These are phyloP conservation scores for Fusarium floridanum DNA, from an alignment of 2,329 filamentous ascomycete genomes.

Conservation along the genomic window DNA sequence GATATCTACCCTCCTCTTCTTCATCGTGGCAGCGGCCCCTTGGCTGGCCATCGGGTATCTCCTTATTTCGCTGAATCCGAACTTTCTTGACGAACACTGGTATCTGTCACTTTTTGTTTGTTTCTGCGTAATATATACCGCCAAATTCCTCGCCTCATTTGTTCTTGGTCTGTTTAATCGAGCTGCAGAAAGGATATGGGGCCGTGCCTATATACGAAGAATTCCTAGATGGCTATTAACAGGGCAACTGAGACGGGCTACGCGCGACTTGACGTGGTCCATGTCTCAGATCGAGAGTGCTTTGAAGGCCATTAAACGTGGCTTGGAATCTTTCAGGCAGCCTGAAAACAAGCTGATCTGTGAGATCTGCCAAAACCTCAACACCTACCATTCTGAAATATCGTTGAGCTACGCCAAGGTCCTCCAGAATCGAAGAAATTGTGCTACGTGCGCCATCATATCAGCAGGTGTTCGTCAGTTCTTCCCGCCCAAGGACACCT, in stretches of 20 bases:
- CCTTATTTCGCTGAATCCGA: background rate
- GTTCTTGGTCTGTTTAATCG: background rate
- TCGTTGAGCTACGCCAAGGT: background rate
- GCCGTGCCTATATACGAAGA: background rate
- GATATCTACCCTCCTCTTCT: background rate
- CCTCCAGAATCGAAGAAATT: background rate
- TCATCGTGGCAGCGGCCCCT: background rate
- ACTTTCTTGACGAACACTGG: background rate
- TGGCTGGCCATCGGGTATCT: background rate
- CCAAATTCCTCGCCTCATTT: background rate
- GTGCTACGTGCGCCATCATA: conserved; percentile 12
- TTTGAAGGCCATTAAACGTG: background rate
- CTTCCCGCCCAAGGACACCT: conserved; percentile 1
- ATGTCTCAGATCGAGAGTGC: background rate
- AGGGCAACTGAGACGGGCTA: background rate
- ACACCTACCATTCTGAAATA: background rate
- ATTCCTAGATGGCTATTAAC: background rate
- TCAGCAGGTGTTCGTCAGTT: conserved; percentile 4
- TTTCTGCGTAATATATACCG: background rate
- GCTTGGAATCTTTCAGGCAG: background rate
- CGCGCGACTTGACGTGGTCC: background rate
- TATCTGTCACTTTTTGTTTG: background rate
- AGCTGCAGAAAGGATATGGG: background rate
- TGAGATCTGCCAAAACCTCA: background rate
- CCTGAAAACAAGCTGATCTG: background rate